Base-by-base conservation (phyloP, 1,284 basidiomycete species). In the Stygiomarasmius scandens region DNA sequence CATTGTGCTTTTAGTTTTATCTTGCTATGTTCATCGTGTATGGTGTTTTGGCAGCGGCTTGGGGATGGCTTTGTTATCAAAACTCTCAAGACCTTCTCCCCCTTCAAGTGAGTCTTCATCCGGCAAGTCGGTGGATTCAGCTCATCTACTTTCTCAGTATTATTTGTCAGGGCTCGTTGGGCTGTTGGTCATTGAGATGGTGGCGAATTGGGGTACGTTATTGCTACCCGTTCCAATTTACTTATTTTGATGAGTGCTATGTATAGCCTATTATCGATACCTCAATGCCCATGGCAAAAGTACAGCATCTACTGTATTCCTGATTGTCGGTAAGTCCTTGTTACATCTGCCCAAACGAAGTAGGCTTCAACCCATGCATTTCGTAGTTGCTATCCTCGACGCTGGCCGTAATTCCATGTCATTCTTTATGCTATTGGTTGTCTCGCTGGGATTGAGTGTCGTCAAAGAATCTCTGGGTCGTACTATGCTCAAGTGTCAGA, bases 381-480 rank as follows among this genome's bases (percentile, higher is more conserved):
- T 48, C n/a, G 20, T 61, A 89, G 93, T 95, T 46, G 89, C 93
- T 20, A 91, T 97, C 57, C 77, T 99, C 38, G 96, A 98, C 67
- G 96, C 96, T 3, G 95, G 91, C 1, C 80, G 96, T 52, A 98
- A 98, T 69, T 93, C 94, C 8, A 81, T 97, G 65, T 95, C 92
- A 1, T 95, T 99, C 77, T 98, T 98, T 77, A 84, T 99, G 77
- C 80, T 99, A 22, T 79, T 98, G 20, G 90, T 98, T 54, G 95
- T 98, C 19, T 88, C 90, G 11, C 82, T 95, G 64, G 94, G 94
- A 46, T 77, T 96, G 44, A 92, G 89, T 62, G 93, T 96, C 32
- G 92, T 92, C 23, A 79, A 86, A 47, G 92, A 93, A 62, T 87
- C 86, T 2, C 78, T 96, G 6, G 94, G 92, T 0, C 77, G 79